Conservation (phyloP, 75 land plant genomes). For the Azolla pinnata region DNA sequence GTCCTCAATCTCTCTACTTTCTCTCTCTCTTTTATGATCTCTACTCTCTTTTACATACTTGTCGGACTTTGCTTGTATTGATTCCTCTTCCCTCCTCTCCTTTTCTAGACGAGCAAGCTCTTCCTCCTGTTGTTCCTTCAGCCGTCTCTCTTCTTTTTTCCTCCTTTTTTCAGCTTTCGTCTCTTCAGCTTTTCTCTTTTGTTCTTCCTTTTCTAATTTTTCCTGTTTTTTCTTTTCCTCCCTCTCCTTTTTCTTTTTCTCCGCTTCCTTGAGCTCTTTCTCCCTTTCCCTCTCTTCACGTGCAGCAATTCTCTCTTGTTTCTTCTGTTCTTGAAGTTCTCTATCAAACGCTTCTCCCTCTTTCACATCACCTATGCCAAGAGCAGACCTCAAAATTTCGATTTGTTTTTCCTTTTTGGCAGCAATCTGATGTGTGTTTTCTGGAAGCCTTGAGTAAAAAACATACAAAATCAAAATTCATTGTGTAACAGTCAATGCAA, state of each 20-base stretch:
- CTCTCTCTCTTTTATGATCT: not conserved
- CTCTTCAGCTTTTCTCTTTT: slow-evolving; percentile 8
- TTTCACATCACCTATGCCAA: slow-evolving; percentile 40
- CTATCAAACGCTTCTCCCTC: slow-evolving; percentile 40
- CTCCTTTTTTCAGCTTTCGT: slow-evolving; percentile 13
- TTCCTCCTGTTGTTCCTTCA: slow-evolving; percentile 12
- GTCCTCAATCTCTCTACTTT: slow-evolving; percentile 7
- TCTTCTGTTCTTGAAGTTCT: slow-evolving; percentile 37
- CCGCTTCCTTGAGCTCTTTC: slow-evolving; percentile 18
- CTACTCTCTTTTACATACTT: no score
- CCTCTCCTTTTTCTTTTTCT: slow-evolving; percentile 27
- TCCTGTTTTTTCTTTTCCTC: slow-evolving; percentile 14
- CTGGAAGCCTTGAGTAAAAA: slow-evolving; percentile 35
- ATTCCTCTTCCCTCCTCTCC: slow-evolving; percentile 15
- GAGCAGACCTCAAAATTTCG: slow-evolving; percentile 70
- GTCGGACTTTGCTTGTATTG: no score
- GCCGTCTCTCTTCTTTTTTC: slow-evolving; percentile 9
- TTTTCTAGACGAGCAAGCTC: slow-evolving; percentile 18
- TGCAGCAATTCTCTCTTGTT: slow-evolving; percentile 40
- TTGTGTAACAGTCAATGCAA: slow-evolving; percentile 6
- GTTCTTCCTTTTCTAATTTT: slow-evolving; percentile 15
- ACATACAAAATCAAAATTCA: not conserved
- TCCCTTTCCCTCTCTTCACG: slow-evolving; percentile 38
- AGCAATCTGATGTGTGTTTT: slow-evolving; percentile 93
- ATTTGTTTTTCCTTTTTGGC: slow-evolving; percentile 82